A percentile compares a stretch with the other conserved stretches of the same genome.
Evolutionary conservation across 139 green algal species (phyloP).

Genomic region (Micromonas pusilla): DNA sequence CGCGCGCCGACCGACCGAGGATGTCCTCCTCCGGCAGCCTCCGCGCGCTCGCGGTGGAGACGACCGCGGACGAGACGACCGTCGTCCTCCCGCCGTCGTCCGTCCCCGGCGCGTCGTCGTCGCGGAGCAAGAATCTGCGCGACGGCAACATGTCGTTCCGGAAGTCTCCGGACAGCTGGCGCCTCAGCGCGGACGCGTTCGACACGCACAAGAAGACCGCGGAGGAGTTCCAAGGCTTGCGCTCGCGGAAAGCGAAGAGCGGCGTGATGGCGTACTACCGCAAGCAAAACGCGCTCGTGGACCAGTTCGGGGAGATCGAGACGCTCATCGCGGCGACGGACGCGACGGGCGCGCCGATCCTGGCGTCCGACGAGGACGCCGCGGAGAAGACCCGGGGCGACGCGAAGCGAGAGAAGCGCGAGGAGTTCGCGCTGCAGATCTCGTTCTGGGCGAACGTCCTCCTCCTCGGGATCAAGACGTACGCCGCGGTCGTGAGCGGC

Average conservation of each 20-base stretch:
- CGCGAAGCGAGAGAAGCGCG: background rate
- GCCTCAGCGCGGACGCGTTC: background rate
- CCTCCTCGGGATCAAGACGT: constrained; percentile 45
- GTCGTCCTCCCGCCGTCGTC: no score
- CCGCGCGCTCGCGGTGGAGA: no score
- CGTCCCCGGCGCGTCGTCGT: no score
- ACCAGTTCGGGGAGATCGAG: constrained; percentile 21
- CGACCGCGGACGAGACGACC: no score
- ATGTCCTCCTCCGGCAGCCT: no score
- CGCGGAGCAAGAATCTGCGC: no score
- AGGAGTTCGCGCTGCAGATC: constrained; percentile 26
- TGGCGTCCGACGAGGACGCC: background rate
- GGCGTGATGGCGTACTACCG: constrained; percentile 23
- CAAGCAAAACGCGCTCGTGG: constrained; percentile 18
- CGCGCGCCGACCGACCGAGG: no score
- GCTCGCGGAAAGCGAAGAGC: background rate
- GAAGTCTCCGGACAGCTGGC: no score
- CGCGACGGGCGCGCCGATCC: background rate
- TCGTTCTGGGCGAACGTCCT: constrained; percentile 42
- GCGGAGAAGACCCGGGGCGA: background rate
- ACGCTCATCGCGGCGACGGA: background rate
- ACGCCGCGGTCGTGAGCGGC: constrained; percentile 34
- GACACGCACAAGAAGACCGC: background rate
- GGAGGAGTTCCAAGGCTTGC: background rate
- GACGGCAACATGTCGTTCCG: no score